Base-by-base conservation (phyloP, 2,329 filamentous ascomycete species). In the Colletotrichum sp. region DNA sequence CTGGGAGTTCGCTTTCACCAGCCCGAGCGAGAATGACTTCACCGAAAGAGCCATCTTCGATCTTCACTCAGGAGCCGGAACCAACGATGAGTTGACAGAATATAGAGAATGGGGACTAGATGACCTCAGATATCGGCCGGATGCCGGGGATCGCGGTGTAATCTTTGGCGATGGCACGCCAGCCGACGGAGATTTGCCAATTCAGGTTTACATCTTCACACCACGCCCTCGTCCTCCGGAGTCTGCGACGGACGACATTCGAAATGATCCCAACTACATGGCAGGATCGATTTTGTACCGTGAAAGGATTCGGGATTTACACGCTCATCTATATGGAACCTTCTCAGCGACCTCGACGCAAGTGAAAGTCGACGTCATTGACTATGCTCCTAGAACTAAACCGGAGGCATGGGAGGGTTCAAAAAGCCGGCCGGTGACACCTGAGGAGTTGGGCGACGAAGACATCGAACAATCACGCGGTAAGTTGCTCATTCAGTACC, bases 401-500 rank as follows among this genome's bases (percentile, higher is more conserved):
- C 1, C 0, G 12, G 0, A 21, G n/a, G 18, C 2, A 12, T 26
- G 24, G 34, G 64, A 44, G 3, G 64, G 34, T 36, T 15, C 34
- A 36, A 0, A 1, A 15, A 0, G 0, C 0, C 34, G 34, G 15
- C 34, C 34, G 34, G 0, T 1, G 2, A 36, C 34, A 36, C 34
- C 30, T 28, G 21, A 26, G 0, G 26, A 67, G 4, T 67, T 28
- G 26, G 16, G 3, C 15, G 49, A 55, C n/a, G 0, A 0, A 24
- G 1, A 8, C 1, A 15, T 55, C 10, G 0, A 0, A 0, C 2
- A 21, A 12, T 26, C 36, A 15, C 24, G 70, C 21, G 70, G 70
- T 3, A 72, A 68, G 4, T 6, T 68, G 10, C 70, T 72, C 3
- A 21, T 72, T 5, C 70, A 72, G 52, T 72, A 72, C 6, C 62